Evolutionary conservation across 495 filamentous ascomycete genomes (phyloP).

Genomic region (Evansstolkia leycettana): DNA sequence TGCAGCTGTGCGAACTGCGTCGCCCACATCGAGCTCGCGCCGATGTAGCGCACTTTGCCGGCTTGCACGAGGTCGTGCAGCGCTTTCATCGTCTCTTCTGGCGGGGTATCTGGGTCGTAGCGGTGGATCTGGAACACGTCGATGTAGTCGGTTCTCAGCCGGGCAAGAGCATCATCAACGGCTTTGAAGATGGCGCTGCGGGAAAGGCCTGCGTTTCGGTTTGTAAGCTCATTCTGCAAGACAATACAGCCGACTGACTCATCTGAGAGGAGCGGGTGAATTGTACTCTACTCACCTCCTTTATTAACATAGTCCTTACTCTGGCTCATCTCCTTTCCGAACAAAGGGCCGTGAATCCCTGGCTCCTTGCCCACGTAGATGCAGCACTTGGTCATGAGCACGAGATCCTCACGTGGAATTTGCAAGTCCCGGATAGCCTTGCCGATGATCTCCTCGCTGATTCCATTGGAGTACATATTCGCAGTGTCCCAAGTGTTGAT

Average conservation of each 20-base stretch:
- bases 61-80: neutral
- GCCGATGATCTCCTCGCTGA: slow-evolving; percentile 29
- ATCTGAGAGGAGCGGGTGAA: neutral
- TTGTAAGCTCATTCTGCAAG: too few relatives aligned
- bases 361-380: neutral
- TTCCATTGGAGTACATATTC: slow-evolving; percentile 33
- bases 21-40: slow-evolving; percentile 19
- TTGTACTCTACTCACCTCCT: slow-evolving; percentile 5
- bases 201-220: too few relatives aligned
- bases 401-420: slow-evolving; percentile 29
- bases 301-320: slow-evolving; percentile 36
- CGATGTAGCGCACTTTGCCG: slow-evolving; percentile 4
- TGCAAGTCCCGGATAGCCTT: slow-evolving; percentile 33
- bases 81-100: slow-evolving; percentile 35
- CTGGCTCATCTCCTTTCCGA: slow-evolving; percentile 15
- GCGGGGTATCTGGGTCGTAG: slow-evolving; percentile 41
- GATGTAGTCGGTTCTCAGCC: slow-evolving; percentile 51
- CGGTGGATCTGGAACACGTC: slow-evolving; percentile 62
- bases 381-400: slow-evolving; percentile 33
- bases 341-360: slow-evolving; percentile 6
- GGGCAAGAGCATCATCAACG: slow-evolving; percentile 47
- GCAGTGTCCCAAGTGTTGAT: slow-evolving; percentile 31
- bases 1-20: slow-evolving; percentile 31
- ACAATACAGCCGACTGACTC: neutral
- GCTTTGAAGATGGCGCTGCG: slow-evolving; percentile 52